Evolutionary conservation across 2,329 filamentous ascomycete species (phyloP), one percentile per base, ranked within the genome.

Genomic region (Graphium sp.): DNA sequence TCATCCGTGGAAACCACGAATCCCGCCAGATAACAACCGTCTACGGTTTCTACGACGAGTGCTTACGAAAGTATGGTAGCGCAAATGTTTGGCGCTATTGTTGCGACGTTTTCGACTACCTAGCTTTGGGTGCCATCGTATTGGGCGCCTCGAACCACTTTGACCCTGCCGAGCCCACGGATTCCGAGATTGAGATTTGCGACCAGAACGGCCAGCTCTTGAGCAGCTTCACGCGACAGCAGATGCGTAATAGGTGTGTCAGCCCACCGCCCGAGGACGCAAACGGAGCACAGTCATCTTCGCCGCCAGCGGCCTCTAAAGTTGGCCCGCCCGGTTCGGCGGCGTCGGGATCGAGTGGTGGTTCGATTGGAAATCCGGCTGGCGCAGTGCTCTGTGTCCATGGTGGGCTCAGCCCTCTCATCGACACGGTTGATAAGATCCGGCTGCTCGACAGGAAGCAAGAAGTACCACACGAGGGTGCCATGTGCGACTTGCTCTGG

Each of bases 401-500:
- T 49, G 89, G 89, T 32, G 89, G 89, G 3, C 61, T 98, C 6
- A 89, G 79, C 14, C 89, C 89, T 2, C 61, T 94, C 8, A 81
- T 98, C 34, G 85, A 95, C 48, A 82, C 74, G 15, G 79, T 98
- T 26, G 87, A 98, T 49, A 93, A 93, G 55, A 98, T 98, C 47
- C 71, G 89, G 14, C 62, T 95, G 10, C 69, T 98, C 14, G 91
- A 98, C 49, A 74, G 87, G 36, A 95, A 95, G 52, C 89, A 98
- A 55, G 89, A 98, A 56, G 89, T 98, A 0, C 89, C 89, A 0
- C 89, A 98, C 47, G 89, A 98, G 56, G 89, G 89, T 32, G 84
- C 89, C 46, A 98, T 98, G 89, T 98, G 89, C 53, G 89, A 98
- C 51, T 64, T 98, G 1, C 66, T 98, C 3, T 98, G 89, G 89